Evolutionary conservation across 1,284 basidiomycete species (phyloP), one percentile per base, ranked within the genome.

Genomic region (Fomitiporia mediterranea): DNA sequence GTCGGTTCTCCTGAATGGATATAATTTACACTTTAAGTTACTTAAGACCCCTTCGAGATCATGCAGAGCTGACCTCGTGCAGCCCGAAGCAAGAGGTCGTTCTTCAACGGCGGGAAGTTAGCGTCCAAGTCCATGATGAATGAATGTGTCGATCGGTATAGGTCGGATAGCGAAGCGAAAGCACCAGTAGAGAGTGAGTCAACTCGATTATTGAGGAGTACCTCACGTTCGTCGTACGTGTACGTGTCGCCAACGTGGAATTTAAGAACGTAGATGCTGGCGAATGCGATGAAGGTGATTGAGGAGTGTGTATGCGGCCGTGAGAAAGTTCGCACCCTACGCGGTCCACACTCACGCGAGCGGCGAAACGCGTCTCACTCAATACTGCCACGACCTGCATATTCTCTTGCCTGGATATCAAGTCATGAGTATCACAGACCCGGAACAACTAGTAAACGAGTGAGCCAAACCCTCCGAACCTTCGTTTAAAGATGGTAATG

Each of bases 11-110:
- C 92, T 88, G 61, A 42, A 21, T 43, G 13, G 6, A 25, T 23
- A 25, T 21, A 9, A 9, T 43, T 17, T 43, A 21, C n/a, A n/a
- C n/a, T 27, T 51, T 39, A 30, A 21, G 40, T 51, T 25, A 51
- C 39, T n/a, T 27, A 21, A 56, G 23, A 49, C 19, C 23, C 35
- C 38, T 34, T 38, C 6, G 46, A 46, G 40, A 28, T 28, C 19
- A 30, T 27, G 30, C 30, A n/a, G 46, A 55, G 62, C 70, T 55
- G 62, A 87, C 88, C 89, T 69, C 83, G 73, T 52, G 96, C 95
- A 52, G 96, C 95, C 38, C 94, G 83, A 57, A 99, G 72, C 46
- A 98, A 71, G 53, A 98, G 78, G 68, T 98, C 94, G 70, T 98
- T 98, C 68, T 86, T 86, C 63, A 98, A 76, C 34, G 80, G 78